phyloP scores from a whole-genome alignment of 768 basidiomycete species.

The Xerocomellus amylosporus region DNA sequence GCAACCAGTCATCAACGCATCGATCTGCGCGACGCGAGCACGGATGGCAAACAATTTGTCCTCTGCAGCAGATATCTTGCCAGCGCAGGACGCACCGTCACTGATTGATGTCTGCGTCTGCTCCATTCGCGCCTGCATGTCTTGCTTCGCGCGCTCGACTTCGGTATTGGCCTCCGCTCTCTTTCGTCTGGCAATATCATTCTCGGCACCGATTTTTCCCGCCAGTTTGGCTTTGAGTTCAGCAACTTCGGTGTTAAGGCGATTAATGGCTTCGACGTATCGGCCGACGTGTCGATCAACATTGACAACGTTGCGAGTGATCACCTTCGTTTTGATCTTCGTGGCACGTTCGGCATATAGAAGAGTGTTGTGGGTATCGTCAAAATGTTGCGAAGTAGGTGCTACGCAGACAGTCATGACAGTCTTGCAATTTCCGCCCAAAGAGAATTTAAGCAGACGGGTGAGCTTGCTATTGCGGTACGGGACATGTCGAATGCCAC shows the following conservation, averaged over 20 bases:
- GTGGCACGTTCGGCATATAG: slow-evolving; percentile 97
- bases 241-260: slow-evolving; percentile 78
- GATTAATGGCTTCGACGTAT: slow-evolving; percentile 92
- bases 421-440: slow-evolving; percentile 98
- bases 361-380: slow-evolving; percentile 98
- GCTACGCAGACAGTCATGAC: slow-evolving; percentile 99
- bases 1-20: slow-evolving; percentile 36
- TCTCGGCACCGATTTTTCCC: slow-evolving; percentile 62
- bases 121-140: slow-evolving; percentile 68
- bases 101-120: slow-evolving; percentile 68
- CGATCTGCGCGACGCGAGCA: slow-evolving; percentile 57
- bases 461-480: slow-evolving; percentile 99
- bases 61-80: slow-evolving; percentile 68
- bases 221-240: slow-evolving; percentile 85
- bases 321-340: slow-evolving; percentile 96
- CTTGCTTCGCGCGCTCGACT: slow-evolving; percentile 68
- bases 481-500: slow-evolving; percentile 84
- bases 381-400: slow-evolving; percentile 92
- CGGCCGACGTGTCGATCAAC: slow-evolving; percentile 93
- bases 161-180: slow-evolving; percentile 69
- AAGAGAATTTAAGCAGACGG: slow-evolving; percentile 92
- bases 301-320: slow-evolving; percentile 92
- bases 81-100: slow-evolving; percentile 74
- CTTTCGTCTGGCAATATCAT: slow-evolving; percentile 62
- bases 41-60: slow-evolving; percentile 63